A percentile compares a stretch with the other conserved stretches of the same genome.
Conservation (phyloP, 345 rosid genomes). For the Kernera saxatilis region DNA sequence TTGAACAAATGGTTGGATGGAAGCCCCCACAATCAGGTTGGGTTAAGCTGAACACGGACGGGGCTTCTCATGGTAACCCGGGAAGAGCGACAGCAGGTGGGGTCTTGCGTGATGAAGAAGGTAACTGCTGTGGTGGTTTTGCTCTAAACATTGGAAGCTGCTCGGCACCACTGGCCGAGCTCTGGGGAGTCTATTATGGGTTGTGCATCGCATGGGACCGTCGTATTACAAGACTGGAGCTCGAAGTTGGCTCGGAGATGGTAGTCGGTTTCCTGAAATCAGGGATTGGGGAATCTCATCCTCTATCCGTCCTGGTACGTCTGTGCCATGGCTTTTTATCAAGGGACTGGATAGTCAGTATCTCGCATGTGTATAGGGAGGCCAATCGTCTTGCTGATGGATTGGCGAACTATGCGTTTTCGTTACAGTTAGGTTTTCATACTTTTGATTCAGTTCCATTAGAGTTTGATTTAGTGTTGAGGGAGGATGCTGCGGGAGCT, state of each 20-base stretch:
- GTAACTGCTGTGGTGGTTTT: background rate
- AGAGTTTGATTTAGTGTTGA: too few relatives aligned
- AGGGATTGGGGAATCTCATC: background rate
- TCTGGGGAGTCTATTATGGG: background rate
- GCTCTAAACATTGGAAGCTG: background rate
- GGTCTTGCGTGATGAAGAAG: background rate
- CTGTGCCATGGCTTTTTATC: background rate
- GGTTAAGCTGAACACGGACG: background rate
- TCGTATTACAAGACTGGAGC: fast-evolving
- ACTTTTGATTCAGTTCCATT: background rate
- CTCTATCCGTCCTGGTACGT: background rate
- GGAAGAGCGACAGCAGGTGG: background rate
- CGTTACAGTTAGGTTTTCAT: background rate
- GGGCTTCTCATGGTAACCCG: background rate
- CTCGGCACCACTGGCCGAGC: background rate
- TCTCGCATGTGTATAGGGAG: background rate
- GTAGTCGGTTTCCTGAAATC: background rate
- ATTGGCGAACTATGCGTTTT: background rate
- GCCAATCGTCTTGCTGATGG: background rate
- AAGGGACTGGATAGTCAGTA: background rate
- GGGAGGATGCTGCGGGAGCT: too few relatives aligned
- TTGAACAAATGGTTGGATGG: too few relatives aligned
- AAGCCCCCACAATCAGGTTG: background rate
- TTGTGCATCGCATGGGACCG: background rate
- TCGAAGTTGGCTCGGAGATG: background rate